Evolutionary conservation across 768 basidiomycete genomes (phyloP).

Genomic region (Boletus vermiculosoides): DNA sequence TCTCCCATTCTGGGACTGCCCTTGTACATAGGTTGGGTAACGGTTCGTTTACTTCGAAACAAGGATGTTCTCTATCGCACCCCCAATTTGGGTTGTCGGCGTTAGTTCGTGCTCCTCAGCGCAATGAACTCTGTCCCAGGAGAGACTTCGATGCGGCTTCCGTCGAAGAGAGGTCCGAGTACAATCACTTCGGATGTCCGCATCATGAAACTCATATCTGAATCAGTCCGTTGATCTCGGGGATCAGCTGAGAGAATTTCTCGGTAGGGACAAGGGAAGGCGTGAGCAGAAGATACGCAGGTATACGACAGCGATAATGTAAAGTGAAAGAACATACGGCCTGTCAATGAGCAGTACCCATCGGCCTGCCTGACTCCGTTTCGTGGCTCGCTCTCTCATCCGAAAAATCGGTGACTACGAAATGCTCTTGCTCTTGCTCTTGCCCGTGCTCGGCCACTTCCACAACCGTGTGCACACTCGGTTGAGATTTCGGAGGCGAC

Average conservation of each 20-base stretch:
- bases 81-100: no score
- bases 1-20: no score
- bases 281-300: not conserved
- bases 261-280: not conserved
- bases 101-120: not conserved
- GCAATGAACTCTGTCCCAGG: not conserved
- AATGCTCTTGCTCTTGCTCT: slow-evolving; percentile 17
- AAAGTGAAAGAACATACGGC: not conserved
- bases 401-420: slow-evolving; percentile 1
- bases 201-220: not conserved
- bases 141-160: not conserved
- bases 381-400: slow-evolving; percentile 14
- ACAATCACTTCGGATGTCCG: not conserved
- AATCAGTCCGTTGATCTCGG: not conserved
- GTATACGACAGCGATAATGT: not conserved
- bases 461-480: slow-evolving; percentile 25
- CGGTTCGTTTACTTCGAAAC: no score
- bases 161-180: not conserved
- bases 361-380: slow-evolving; percentile 13
- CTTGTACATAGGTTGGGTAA: no score
- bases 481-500: slow-evolving; percentile 14
- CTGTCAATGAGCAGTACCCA: slow-evolving; percentile 34
- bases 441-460: slow-evolving; percentile 26
- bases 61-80: not conserved
- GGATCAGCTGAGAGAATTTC: not conserved